Conservation (phyloP, 2,329 filamentous ascomycete species). For the Paecilomyces formosus region DNA sequence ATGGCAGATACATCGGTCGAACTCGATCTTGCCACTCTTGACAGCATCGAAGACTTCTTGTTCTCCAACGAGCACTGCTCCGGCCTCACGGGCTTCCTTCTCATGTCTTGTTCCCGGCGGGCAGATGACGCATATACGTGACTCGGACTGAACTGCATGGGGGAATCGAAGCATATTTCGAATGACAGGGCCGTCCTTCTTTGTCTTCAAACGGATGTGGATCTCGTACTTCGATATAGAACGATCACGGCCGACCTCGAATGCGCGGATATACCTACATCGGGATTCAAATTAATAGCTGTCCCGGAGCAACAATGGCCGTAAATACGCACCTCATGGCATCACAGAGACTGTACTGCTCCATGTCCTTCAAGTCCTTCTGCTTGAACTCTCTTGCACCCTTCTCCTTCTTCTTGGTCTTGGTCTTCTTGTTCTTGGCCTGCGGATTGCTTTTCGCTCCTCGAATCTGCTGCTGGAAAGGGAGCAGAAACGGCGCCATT, state of each 20-base stretch:
- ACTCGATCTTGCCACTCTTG: conserved; percentile 68
- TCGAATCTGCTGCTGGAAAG: conserved; percentile 25
- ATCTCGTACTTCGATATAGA: conserved; percentile 79
- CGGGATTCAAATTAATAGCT: conserved; percentile 7
- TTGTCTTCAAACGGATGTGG: conserved; percentile 71
- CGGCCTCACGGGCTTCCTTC: conserved; percentile 65
- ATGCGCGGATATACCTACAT: conserved; percentile 75
- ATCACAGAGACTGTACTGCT: conserved; percentile 78
- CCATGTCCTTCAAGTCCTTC: conserved; percentile 55
- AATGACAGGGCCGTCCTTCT: conserved; percentile 78
- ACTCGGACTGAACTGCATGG: conserved; percentile 80
- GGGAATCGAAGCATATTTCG: conserved; percentile 84
- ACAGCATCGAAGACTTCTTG: conserved; percentile 77
- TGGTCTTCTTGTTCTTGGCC: conserved; percentile 45
- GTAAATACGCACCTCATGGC: conserved; percentile 63
- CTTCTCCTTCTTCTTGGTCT: conserved; percentile 58
- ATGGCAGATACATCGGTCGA: conserved; percentile 86
- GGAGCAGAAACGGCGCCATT: conserved; percentile 23
- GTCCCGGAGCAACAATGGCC: conserved; percentile 2
- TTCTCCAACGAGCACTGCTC: conserved; percentile 77
- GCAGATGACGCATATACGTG: conserved; percentile 84
- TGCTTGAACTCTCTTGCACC: conserved; percentile 58
- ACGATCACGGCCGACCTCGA: conserved; percentile 78
- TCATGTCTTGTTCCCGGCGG: conserved; percentile 70
- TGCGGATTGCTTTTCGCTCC: conserved; percentile 28